These are phyloP conservation scores for Leishmania amazonensis DNA, from an alignment of 208 protist species.

Conservation along the genomic window DNA sequence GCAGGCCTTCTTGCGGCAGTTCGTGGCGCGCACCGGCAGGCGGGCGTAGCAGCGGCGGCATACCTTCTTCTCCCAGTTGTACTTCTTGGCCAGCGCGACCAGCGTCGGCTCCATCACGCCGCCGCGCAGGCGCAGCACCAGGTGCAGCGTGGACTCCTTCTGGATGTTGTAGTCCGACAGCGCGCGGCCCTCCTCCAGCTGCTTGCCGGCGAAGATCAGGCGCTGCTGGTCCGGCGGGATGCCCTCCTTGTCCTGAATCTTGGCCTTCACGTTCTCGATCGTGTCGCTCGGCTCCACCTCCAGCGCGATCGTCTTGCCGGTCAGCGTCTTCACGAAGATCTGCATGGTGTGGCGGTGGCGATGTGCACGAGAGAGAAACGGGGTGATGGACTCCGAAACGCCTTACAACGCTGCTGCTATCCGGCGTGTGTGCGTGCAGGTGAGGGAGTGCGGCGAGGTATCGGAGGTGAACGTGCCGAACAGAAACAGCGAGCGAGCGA, in stretches of 20 bases:
- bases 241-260: constrained; percentile 99
- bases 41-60: constrained; percentile 70
- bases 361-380: constrained; percentile 2
- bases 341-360: constrained; percentile 68
- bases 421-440: not conserved
- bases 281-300: constrained; percentile 97
- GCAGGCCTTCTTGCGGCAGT: constrained; percentile 99
- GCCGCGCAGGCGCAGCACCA: constrained; percentile 95
- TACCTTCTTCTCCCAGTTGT: constrained; percentile 97
- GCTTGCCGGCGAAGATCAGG: constrained; percentile 89
- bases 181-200: constrained; percentile 98
- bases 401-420: not conserved
- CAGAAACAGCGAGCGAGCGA: constrained; percentile 4
- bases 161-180: constrained; percentile 99
- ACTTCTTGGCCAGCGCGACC: constrained; percentile 96
- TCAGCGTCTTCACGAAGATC: constrained; percentile 97
- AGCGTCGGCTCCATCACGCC: constrained; percentile 98
- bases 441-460: not conserved
- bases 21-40: constrained; percentile 96
- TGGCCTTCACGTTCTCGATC: constrained; percentile 98
- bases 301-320: constrained; percentile 98
- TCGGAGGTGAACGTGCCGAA: not conserved
- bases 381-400: not conserved
- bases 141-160: constrained; percentile 99
- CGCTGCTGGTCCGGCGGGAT: constrained; percentile 45